phyloP scores from a whole-genome alignment of 768 basidiomycete species.

The Tricholoma matsutake region DNA sequence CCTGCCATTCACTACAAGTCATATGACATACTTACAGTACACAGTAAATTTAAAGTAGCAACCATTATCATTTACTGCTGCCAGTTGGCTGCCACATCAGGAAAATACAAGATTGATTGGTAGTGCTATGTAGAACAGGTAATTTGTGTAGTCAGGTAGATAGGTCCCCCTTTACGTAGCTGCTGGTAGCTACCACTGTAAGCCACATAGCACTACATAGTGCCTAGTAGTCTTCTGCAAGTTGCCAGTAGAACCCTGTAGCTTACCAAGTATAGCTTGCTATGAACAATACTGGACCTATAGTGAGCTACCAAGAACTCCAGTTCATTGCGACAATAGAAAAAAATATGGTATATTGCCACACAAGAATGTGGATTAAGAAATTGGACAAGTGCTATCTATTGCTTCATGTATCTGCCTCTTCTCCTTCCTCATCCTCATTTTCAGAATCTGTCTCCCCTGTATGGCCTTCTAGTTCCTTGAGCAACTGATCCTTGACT shows the following conservation, averaged over 20 bases:
- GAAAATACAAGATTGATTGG: not conserved
- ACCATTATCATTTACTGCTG: too few species aligned
- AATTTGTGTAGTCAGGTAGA: not conserved
- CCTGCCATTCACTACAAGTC: too few species aligned
- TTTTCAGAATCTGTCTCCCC: not conserved
- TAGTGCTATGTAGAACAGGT: not conserved
- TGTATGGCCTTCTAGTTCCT: not conserved
- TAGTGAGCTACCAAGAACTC: not conserved
- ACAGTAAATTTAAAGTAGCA: too few species aligned
- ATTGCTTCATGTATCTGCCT: not conserved
- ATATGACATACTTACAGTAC: too few species aligned
- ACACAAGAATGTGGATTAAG: too few species aligned
- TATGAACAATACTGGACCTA: not conserved
- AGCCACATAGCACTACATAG: not conserved
- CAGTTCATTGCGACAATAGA: not conserved
- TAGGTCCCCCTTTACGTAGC: not conserved
- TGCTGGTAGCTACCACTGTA: not conserved
- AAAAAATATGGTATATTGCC: not conserved
- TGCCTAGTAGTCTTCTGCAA: not conserved
- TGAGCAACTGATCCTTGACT: not conserved
- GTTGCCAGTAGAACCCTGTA: too few species aligned
- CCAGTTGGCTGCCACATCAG: too few species aligned
- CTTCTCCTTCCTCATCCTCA: not conserved
- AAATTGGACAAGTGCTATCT: not conserved
- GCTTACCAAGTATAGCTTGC: not conserved